Conservation (phyloP, 331 rosid species). For the Pyrus hybrid region DNA sequence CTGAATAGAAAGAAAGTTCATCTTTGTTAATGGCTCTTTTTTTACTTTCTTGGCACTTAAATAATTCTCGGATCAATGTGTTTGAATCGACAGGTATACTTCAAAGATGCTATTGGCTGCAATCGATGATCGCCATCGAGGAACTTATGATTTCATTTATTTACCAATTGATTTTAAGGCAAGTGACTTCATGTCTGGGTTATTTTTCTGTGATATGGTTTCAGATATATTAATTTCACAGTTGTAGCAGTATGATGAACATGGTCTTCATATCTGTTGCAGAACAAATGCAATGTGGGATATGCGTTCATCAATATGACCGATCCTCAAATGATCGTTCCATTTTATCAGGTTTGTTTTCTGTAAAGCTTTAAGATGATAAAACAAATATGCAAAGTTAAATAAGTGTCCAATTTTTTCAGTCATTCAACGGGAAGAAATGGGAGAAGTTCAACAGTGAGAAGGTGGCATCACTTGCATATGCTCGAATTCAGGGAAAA, state of each 20-base stretch:
- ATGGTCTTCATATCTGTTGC: conserved; percentile 25
- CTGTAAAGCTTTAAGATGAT: background rate
- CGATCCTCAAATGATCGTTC: conserved; percentile 50
- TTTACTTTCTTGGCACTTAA: background rate
- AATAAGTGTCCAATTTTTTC: conserved; percentile 10
- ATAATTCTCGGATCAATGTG: conserved; percentile 1
- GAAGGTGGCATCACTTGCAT: conserved; percentile 78
- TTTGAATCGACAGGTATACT: conserved; percentile 49
- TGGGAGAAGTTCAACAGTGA: conserved; percentile 88
- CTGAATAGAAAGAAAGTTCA: background rate
- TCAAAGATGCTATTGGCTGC: conserved; percentile 78
- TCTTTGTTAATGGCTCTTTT: background rate
- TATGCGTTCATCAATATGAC: conserved; percentile 86
- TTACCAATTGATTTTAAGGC: conserved; percentile 81
- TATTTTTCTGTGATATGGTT: background rate
- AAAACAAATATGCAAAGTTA: conserved; percentile 5
- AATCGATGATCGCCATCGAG: conserved; percentile 56
- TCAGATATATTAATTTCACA: background rate
- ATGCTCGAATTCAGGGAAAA: conserved; percentile 87
- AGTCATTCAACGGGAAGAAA: conserved; percentile 71
- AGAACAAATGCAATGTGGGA: conserved; percentile 86
- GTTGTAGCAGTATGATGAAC: background rate
- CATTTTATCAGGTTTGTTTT: conserved; percentile 57
- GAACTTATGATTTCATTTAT: conserved; percentile 73
- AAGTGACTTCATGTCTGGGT: conserved; percentile 18